phyloP scores from a whole-genome alignment of 345 rosid species.

The Stellera chamaejasme region DNA sequence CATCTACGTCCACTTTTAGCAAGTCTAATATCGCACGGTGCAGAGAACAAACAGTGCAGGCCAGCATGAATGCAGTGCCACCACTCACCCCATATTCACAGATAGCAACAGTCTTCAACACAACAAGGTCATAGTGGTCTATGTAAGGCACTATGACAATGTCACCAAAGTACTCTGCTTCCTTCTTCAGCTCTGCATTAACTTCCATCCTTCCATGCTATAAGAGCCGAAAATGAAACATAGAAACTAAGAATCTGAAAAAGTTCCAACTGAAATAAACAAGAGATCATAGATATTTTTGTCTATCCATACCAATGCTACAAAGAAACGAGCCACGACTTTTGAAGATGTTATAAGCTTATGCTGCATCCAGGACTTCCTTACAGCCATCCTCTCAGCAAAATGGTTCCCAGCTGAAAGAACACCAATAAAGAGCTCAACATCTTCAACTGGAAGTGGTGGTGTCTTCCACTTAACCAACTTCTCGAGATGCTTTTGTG shows the following conservation, averaged over 20 bases:
- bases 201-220: constrained; percentile 89
- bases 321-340: constrained; percentile 89
- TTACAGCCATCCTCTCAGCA: constrained; percentile 95
- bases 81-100: constrained; percentile 88
- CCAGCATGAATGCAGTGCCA: neutral
- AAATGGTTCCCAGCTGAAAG: constrained; percentile 98
- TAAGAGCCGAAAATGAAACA: constrained; percentile 1
- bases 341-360: constrained; percentile 64
- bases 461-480: constrained; percentile 80
- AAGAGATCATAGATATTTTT: neutral
- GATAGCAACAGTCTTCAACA: constrained; percentile 91
- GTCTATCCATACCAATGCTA: constrained; percentile 65
- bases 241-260: neutral
- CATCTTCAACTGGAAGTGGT: constrained; percentile 43
- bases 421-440: constrained; percentile 76
- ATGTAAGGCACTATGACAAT: constrained; percentile 88
- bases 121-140: constrained; percentile 97
- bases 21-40: neutral
- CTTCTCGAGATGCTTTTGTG: constrained; percentile 72
- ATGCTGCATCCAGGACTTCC: constrained; percentile 97
- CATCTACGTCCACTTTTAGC: neutral
- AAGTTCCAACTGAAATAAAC: neutral
- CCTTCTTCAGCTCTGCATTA: constrained; percentile 78
- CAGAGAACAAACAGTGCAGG: neutral
- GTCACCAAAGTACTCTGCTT: constrained; percentile 93